Evolutionary conservation across 345 rosid genomes (phyloP).

Genomic region (Aethionema arabicum): DNA sequence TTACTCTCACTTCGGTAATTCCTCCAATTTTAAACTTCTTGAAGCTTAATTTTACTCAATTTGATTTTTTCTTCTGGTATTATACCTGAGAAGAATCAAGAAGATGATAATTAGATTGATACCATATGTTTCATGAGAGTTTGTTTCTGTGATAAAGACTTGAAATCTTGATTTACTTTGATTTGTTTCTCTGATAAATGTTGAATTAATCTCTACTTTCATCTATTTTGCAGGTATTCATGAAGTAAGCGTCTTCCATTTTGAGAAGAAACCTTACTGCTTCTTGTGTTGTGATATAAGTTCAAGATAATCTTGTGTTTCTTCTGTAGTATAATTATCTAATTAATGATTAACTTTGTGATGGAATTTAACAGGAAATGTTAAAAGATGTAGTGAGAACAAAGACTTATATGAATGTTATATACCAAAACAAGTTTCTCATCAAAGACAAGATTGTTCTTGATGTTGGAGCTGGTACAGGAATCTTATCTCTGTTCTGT

Average conservation of each 20-base stretch:
- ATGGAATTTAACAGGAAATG: constrained; percentile 78
- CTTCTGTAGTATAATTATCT: background rate
- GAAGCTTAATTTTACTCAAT: background rate
- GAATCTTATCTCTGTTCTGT: constrained; percentile 92
- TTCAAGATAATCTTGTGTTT: background rate
- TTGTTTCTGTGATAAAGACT: background rate
- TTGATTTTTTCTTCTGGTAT: background rate
- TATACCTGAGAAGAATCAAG: background rate
- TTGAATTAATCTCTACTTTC: constrained; percentile 18
- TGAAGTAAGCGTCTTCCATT: constrained; percentile 73
- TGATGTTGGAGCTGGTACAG: constrained; percentile 99
- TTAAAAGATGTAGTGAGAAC: constrained; percentile 94
- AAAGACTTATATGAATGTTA: constrained; percentile 91
- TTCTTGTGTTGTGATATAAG: background rate
- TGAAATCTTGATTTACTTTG: background rate
- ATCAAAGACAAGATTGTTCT: constrained; percentile 89
- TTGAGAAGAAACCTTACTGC: constrained; percentile 17
- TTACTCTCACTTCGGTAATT: constrained; percentile 93
- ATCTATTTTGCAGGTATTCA: constrained; percentile 78
- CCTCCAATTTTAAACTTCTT: background rate
- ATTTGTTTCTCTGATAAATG: background rate
- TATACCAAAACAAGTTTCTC: constrained; percentile 86
- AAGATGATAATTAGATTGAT: no score
- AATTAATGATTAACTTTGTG: background rate
- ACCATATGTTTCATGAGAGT: background rate